Evolutionary conservation across 2,329 filamentous ascomycete genomes (phyloP), one percentile per base, ranked within the genome.

Genomic region (Fusarium compactum): DNA sequence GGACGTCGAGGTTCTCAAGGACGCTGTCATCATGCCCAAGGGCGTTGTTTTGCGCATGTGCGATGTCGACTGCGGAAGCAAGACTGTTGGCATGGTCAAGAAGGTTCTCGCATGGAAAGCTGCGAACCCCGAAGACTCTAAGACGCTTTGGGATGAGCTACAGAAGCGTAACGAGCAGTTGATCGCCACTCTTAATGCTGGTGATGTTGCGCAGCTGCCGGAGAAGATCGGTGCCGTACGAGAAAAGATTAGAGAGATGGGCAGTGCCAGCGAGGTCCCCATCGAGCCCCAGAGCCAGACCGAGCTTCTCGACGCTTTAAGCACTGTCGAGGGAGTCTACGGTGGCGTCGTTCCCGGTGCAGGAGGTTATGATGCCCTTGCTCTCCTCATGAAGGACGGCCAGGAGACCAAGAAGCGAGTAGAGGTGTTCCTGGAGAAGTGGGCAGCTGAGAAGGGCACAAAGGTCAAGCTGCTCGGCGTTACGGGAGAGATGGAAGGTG

Each of bases 51-150:
- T 98, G 71, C 88, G 97, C 65, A 96, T 99, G 91, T 97, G 94
- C 77, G 96, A 99, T 77, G 96, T 99, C 9, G 93, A 97, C 78
- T 97, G 95, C 77, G 96, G 96, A 32, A 95, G 91, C 51, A 89
- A 97, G 83, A 98, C 95, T 10, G 95, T 97, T 0, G 89, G 94
- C 16, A 98, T 99, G 96, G 96, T 98, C 40, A 97, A 95, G 82
- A 89, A 93, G 77, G 93, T 99, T 16, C 85, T 98, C 5, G 87
- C 87, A 32, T 99, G 96, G 96, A 86, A 92, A 54, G 87, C 88
- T 52, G 81, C 86, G 50, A 89, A 93, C 22, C 82, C 85, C 0
- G 85, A 85, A 5, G 87, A 85, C n/a, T 90, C 94, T 3, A 87
- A 89, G 67, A 76, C 80, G 65, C 84, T 98, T 20, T 98, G 95